These are phyloP conservation scores for Ustulina deusta DNA, from an alignment of 2,329 filamentous ascomycete species.

Conservation along the genomic window DNA sequence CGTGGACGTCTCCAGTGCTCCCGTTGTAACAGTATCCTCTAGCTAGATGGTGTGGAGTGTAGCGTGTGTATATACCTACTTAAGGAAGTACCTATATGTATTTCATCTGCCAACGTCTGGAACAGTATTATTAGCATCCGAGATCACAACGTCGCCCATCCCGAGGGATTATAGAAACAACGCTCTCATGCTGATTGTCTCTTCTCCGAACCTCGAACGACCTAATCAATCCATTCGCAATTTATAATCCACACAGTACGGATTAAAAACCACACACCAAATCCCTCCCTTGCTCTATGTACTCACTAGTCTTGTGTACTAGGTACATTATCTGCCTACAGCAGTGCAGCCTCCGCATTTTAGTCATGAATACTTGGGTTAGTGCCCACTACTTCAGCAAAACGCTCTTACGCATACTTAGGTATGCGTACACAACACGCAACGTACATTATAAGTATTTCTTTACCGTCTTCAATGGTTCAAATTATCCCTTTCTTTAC, in stretches of 20 bases:
- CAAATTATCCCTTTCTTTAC: neutral
- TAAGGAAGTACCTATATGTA: neutral
- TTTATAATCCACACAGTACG: conserved; percentile 8
- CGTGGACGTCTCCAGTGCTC: neutral
- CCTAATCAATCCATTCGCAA: neutral
- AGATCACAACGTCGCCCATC: neutral
- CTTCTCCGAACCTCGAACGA: neutral
- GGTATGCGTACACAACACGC: neutral
- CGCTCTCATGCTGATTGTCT: neutral
- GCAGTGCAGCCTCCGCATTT: neutral
- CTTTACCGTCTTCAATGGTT: neutral
- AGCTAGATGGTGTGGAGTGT: neutral
- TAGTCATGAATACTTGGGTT: neutral
- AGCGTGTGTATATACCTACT: neutral
- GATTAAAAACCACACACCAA: neutral
- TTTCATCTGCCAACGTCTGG: neutral
- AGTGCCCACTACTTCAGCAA: neutral
- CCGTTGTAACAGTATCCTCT: neutral
- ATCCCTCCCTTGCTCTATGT: neutral
- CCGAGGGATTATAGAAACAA: neutral
- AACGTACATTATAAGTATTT: too few species aligned
- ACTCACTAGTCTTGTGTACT: neutral
- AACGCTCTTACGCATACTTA: neutral
- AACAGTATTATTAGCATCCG: neutral
- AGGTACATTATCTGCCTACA: neutral